Evolutionary conservation across 202 grass and related monocot species (phyloP).

Genomic region (Schoenoplectus triqueter): DNA sequence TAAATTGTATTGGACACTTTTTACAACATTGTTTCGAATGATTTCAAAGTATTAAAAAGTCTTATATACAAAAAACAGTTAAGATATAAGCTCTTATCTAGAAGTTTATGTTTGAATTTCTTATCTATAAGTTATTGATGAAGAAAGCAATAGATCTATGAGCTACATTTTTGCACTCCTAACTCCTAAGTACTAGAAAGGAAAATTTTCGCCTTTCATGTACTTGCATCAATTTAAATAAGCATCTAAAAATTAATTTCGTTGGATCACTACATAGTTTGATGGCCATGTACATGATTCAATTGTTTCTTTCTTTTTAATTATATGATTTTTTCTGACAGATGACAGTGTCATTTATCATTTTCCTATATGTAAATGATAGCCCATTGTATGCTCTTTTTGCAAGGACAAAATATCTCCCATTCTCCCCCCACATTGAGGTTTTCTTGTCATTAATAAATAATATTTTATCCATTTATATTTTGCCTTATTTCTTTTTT

Average conservation of each 20-base stretch:
- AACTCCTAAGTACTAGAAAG: background rate
- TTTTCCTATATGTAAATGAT: background rate
- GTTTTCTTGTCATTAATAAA: background rate
- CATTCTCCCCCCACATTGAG: background rate
- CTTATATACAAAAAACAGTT: too few relatives aligned
- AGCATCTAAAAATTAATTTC: slow-evolving; percentile 9
- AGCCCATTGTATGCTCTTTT: background rate
- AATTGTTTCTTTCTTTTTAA: background rate
- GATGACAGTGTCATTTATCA: background rate
- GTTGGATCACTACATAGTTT: slow-evolving; percentile 82
- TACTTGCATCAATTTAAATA: background rate
- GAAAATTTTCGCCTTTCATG: background rate
- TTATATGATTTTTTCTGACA: slow-evolving; percentile 10
- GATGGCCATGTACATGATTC: slow-evolving; percentile 84
- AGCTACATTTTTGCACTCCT: background rate
- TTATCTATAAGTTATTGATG: too few relatives aligned
- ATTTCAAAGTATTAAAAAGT: background rate
- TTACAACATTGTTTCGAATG: background rate
- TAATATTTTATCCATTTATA: background rate
- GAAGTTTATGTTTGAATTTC: too few relatives aligned
- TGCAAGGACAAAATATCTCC: background rate
- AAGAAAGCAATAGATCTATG: too few relatives aligned
- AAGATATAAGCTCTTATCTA: too few relatives aligned
- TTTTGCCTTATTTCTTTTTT: background rate
- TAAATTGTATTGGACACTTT: background rate